Evolutionary conservation across 495 filamentous ascomycete species (phyloP).

Genomic region (Geopyxis carbonaria): DNA sequence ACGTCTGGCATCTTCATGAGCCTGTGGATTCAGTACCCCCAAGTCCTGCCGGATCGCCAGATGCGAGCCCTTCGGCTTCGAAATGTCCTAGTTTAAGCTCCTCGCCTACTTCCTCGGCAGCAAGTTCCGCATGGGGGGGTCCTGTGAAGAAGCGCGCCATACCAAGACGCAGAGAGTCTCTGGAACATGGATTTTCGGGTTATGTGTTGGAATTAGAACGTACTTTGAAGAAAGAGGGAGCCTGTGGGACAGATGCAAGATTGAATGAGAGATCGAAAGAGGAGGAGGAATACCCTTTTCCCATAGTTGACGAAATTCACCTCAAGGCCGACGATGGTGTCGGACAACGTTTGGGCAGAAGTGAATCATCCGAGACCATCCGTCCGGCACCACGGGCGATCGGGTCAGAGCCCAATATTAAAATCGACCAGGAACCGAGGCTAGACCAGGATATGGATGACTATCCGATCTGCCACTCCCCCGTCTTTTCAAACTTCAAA

Average conservation of each 20-base stretch:
- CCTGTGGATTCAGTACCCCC: slow-evolving; percentile 23
- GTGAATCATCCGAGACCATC: slow-evolving; percentile 24
- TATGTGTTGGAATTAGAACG: slow-evolving; percentile 18
- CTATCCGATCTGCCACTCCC: slow-evolving; percentile 24
- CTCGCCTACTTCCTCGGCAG: slow-evolving; percentile 20
- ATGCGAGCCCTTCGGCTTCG: slow-evolving; percentile 13
- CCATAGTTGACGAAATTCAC: slow-evolving; percentile 12
- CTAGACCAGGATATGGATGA: slow-evolving; percentile 9
- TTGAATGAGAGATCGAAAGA: slow-evolving; percentile 16
- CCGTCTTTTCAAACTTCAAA: slow-evolving; percentile 17
- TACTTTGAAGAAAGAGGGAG: slow-evolving; percentile 15
- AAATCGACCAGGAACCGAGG: background rate
- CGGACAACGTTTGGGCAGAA: slow-evolving; percentile 2
- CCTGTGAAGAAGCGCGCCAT: slow-evolving; percentile 9
- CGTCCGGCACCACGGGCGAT: slow-evolving; percentile 20
- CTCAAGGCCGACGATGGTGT: slow-evolving; percentile 4
- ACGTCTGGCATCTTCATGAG: slow-evolving; percentile 25
- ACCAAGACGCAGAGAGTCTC: slow-evolving; percentile 14
- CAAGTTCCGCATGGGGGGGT: slow-evolving; percentile 19
- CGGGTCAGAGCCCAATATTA: slow-evolving; percentile 15
- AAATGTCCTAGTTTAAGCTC: slow-evolving; percentile 23
- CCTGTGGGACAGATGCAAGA: slow-evolving; percentile 12
- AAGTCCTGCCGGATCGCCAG: slow-evolving; percentile 11
- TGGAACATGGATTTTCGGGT: slow-evolving; percentile 18
- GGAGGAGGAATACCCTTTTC: slow-evolving; percentile 19